Conservation (phyloP, 2,329 filamentous ascomycete species). For the Penicillium sp. region DNA sequence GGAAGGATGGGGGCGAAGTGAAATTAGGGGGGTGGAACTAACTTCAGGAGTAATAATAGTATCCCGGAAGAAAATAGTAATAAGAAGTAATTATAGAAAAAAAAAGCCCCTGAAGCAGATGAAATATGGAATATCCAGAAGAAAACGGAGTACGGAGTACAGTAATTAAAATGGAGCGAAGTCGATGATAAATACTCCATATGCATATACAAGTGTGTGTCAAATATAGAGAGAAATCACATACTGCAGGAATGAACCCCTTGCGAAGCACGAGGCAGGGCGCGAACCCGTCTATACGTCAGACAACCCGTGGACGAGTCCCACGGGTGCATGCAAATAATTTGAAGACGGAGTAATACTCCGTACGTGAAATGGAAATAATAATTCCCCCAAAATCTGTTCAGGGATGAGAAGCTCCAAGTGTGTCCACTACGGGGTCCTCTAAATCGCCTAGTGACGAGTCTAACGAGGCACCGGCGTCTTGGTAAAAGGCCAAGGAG, state of each 20-base stretch:
- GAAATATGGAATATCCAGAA: background rate
- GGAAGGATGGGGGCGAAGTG: background rate
- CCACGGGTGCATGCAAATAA: background rate
- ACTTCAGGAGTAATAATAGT: conserved; percentile 1
- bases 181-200: background rate
- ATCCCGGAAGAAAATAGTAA: background rate
- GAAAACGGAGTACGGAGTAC: background rate
- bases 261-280: conserved; percentile 20
- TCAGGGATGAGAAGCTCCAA: conserved; percentile 1
- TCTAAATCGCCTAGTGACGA: background rate
- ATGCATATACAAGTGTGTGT: background rate
- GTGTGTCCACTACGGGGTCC: conserved; percentile 11
- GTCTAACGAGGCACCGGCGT: conserved; percentile 6
- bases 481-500: background rate
- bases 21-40: background rate
- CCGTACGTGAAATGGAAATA: background rate
- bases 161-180: conserved; percentile 1
- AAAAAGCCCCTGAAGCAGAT: background rate
- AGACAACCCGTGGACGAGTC: conserved; percentile 6
- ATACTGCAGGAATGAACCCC: background rate
- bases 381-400: background rate
- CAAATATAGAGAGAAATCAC: background rate
- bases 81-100: conserved; percentile 1
- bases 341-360: background rate
- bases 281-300: conserved; percentile 14